phyloP scores from a whole-genome alignment of 352 stramenopile genomes.

The Thalassiosira pacifica region DNA sequence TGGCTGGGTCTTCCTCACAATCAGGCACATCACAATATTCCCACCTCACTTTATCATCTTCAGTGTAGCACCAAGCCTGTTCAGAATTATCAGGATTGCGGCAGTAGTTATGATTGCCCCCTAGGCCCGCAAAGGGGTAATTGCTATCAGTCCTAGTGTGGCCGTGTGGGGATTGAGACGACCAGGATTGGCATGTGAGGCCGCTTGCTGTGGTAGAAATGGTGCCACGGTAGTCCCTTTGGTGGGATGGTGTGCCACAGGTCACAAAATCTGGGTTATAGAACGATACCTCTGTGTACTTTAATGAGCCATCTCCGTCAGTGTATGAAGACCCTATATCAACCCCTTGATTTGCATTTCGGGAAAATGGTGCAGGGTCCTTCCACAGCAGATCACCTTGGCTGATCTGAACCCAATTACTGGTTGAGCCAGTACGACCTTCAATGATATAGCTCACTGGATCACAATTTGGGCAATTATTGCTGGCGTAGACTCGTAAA shows the following conservation, averaged over 20 bases:
- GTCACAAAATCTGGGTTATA: conserved; percentile 15
- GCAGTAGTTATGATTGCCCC: conserved; percentile 47
- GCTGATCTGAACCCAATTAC: conserved; percentile 47
- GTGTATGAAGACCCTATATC: conserved; percentile 48
- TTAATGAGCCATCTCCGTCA: conserved; percentile 31
- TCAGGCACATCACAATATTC: conserved; percentile 34
- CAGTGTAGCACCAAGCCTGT: conserved; percentile 35
- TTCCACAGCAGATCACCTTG: conserved; percentile 55
- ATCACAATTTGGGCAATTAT: conserved; percentile 45
- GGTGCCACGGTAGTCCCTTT: conserved; percentile 36
- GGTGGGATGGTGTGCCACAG: conserved; percentile 10
- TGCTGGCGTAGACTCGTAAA: conserved; percentile 35
- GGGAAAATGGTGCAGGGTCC: conserved; percentile 6
- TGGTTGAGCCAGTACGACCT: conserved; percentile 21
- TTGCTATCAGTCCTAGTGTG: no score
- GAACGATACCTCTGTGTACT: conserved; percentile 48
- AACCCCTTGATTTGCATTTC: conserved; percentile 30
- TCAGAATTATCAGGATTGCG: conserved; percentile 53
- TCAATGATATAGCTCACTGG: conserved; percentile 46
- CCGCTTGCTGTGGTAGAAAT: no score
- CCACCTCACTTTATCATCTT: background rate
- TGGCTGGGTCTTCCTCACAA: conserved; percentile 33
- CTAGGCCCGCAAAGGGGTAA: background rate
- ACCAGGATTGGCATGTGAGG: no score
- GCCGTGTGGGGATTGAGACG: no score